Base-by-base conservation (phyloP, 2,329 filamentous ascomycete species). In the Pseudogymnoascus sp. region DNA sequence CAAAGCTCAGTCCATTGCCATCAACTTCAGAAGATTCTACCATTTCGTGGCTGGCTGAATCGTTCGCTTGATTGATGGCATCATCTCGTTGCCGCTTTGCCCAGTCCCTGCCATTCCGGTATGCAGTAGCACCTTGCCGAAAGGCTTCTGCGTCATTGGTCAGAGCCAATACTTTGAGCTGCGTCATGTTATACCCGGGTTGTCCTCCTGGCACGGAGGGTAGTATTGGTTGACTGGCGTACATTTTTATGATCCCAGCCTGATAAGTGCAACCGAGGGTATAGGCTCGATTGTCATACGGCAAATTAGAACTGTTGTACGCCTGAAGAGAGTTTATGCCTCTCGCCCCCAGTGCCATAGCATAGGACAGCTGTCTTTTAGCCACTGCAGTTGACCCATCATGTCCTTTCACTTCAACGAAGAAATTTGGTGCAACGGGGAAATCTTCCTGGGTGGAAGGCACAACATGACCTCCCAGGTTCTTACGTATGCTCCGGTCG, bases 171-270 rank as follows among this genome's bases (percentile, higher is more conserved):
- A n/a, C 58, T 0, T 64, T 60, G 1, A 77, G 4, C 61, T 73
- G 65, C 9, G 73, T 76, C 74, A 78, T 79, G 59, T 78, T 70
- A 67, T 78, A 79, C 68, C 73, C 72, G 5, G 72, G 73, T 58
- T 58, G 72, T 66, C 64, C 71, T 64, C 65, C 71, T 58, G 69
- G 63, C n/a, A 39, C 5, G 6, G 36, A 39, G 6, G 36, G 36
- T 18, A 9, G n/a, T 39, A 60, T 60, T 52, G 25, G 31, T 33
- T 78, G 71, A 65, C 73, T 72, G 59, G 75, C 70, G 62, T 74
- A 78, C 58, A 79, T 62, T 62, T 71, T 64, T 13, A 79, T 73
- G 8, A 1, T 12, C 42, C 74, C 73, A 61, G 62, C 59, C 36
- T 74, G 66, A 61, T 78, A 78, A 2, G 64, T 76, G 1, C 72